Evolutionary conservation across 352 stramenopile genomes (phyloP), one percentile per base, ranked within the genome.

Genomic region (Pythium sp.): DNA sequence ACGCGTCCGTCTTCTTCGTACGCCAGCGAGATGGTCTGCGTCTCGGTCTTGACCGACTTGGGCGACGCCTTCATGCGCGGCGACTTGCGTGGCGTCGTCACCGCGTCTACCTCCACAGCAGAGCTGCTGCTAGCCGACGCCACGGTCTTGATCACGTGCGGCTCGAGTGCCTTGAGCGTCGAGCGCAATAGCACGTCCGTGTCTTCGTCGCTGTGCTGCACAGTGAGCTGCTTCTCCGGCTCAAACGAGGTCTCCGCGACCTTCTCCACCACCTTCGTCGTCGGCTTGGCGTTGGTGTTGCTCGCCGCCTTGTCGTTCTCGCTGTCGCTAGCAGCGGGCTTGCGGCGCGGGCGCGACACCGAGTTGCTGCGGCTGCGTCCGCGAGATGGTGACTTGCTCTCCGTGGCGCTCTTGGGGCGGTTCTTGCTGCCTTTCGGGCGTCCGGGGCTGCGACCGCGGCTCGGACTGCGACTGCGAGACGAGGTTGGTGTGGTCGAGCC

Each of bases 361-460:
- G 84, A 93, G 63, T 75, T 84, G 61, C 83, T 93, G 56, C 85
- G 84, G 20, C 81, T 87, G 60, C 85, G 83, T 54, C 82, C 78
- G 58, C 81, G 81, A 58, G 72, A 72, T 28, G 74, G 62, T 6
- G 73, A 69, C 6, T 78, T 62, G 58, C 74, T 76, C 67, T 72
- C 74, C 49, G 55, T 43, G 26, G 55, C 18, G 22, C 63, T 59
- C 47, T 66, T 66, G 20, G 20, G 11, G n/a, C 38, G 57, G 61
- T 69, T 77, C 66, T 78, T 80, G 62, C 64, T 62, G 26, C 53
- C 54, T 38, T 69, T 65, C 22, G 63, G 56, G 12, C 64, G 72
- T n/a, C 75, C 69, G 49, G 71, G 72, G 11, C 80, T 72, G 64
- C 81, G 84, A 3, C 79, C 78, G 30, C 74, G 82, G 18, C 75